Conservation (phyloP, 768 basidiomycete species). For the Auricularia auricula-judae region DNA sequence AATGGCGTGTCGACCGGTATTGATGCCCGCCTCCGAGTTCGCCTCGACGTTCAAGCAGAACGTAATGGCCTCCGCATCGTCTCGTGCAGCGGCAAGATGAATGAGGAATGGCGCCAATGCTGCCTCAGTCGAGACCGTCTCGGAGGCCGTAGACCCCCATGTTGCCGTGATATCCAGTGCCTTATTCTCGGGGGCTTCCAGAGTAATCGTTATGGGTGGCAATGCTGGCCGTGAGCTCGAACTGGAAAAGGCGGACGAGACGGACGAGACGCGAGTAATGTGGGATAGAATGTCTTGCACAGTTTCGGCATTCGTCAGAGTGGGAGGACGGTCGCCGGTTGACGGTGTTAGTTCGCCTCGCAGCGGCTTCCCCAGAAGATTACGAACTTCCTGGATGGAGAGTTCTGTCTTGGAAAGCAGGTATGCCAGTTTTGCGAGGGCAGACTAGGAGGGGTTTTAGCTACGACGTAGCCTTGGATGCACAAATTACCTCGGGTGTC, state of each 20-base stretch:
- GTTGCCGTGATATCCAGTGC: constrained; percentile 37
- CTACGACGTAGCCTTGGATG: neutral
- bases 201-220: neutral
- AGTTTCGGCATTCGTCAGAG: constrained; percentile 28
- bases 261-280: constrained; percentile 50
- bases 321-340: constrained; percentile 5
- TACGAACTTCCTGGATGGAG: constrained; percentile 51
- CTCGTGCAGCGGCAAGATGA: constrained; percentile 63
- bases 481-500: constrained; percentile 76
- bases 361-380: constrained; percentile 64
- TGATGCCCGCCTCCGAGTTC: constrained; percentile 14
- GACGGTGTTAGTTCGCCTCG: constrained; percentile 78
- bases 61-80: constrained; percentile 51
- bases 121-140: constrained; percentile 57
- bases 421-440: constrained; percentile 82
- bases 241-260: constrained; percentile 20
- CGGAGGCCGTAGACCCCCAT: constrained; percentile 72
- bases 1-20: constrained; percentile 23
- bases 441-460: constrained; percentile 42
- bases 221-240: constrained; percentile 6
- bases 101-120: constrained; percentile 68
- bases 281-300: constrained; percentile 58
- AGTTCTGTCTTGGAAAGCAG: constrained; percentile 81
- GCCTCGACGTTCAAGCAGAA: constrained; percentile 38
- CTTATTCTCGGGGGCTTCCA: constrained; percentile 7